Base-by-base conservation (phyloP, 257 asterid genomes). In the Lycium barbarum region DNA sequence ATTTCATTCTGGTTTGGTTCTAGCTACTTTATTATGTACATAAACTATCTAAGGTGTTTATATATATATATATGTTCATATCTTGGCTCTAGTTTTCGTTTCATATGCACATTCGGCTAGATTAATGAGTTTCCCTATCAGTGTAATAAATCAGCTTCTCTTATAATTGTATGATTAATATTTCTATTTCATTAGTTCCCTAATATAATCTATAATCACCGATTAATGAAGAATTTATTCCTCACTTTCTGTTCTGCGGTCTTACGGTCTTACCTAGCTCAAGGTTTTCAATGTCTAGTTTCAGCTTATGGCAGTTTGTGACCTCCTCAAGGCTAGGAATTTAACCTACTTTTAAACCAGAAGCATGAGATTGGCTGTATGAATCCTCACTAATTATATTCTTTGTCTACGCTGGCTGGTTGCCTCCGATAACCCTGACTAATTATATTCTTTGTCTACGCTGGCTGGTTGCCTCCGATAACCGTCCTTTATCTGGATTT, bases 21-120 rank as follows among this genome's bases (percentile, higher is more conserved):
- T 40, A 78, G 82, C 20, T 78, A 78, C 82, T 78, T 26, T 40
- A 70, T 26, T 53, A 78, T 78, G 82, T 78, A 78, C 62, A 78
- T 78, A 78, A 78, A 78, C 65, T 78, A 26, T 53, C 33, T 62
- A 2, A 33, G 49, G 65, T 78, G 62, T 53, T 78, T 33, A 53
- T 78, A 53, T 78, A 78, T 78, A 53, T 78, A 78, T 26, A 26
- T 26, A 26, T 78, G 82, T 78, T 53, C 65, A 78, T 78, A 78
- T 78, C 26, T 53, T 53, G 7, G 82, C 53, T 53, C 53, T 40
- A 78, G 65, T 33, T 78, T 53, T 53, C 82, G 26, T 78, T 78
- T 78, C 63, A 53, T 26, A 78, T 33, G 82, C 45, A 51, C 62
- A 74, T 74, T 74, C 57, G 13, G 13, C 62, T 74, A 74, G 36